These are phyloP conservation scores for Pseudogymnoascus sp. DNA, from an alignment of 2,329 filamentous ascomycete genomes.

Conservation along the genomic window DNA sequence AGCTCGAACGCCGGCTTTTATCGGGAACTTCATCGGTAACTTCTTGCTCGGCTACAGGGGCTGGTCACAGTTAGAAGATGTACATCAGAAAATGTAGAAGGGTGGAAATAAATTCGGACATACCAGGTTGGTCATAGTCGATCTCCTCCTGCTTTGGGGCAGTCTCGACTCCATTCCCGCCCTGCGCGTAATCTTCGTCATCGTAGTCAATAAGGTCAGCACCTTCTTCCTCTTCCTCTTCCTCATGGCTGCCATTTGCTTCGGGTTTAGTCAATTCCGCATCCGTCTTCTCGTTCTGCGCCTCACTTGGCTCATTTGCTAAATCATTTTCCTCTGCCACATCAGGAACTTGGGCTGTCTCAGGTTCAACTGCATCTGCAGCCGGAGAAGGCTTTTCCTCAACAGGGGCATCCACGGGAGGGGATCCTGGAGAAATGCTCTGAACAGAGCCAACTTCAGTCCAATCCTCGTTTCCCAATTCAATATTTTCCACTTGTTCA, in stretches of 20 bases:
- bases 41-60: constrained; percentile 19
- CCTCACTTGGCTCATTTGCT: background rate
- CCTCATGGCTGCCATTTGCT: background rate
- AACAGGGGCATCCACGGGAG: background rate
- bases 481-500: constrained; percentile 17
- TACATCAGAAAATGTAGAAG: constrained; percentile 19
- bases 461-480: background rate
- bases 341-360: background rate
- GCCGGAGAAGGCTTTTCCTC: constrained; percentile 5
- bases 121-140: constrained; percentile 16
- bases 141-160: constrained; percentile 11
- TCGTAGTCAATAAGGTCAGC: constrained; percentile 42
- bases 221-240: constrained; percentile 24
- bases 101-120: background rate
- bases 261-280: background rate
- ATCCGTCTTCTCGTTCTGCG: background rate
- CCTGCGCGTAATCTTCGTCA: constrained; percentile 32
- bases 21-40: constrained; percentile 17
- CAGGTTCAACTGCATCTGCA: constrained; percentile 1
- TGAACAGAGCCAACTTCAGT: constrained; percentile 3
- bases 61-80: constrained; percentile 22
- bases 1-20: constrained; percentile 18
- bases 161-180: background rate
- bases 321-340: background rate
- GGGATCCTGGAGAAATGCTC: background rate